Percentiles rank a stretch among this genome's conserved stretches.
Conservation (phyloP, 495 filamentous ascomycete genomes). For the Amorphotheca resinae region DNA sequence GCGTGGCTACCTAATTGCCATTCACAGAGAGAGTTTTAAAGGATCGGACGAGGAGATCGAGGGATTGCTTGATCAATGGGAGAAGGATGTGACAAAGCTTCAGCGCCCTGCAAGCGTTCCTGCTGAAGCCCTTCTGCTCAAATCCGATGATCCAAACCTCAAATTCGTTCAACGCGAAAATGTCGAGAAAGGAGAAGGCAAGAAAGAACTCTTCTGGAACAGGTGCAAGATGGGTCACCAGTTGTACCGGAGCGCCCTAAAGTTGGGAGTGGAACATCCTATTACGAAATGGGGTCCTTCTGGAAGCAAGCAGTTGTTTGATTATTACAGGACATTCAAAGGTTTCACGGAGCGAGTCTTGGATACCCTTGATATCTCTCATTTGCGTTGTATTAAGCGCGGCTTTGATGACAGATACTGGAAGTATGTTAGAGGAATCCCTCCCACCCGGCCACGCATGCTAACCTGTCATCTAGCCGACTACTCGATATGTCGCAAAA, state of each 20-base stretch:
- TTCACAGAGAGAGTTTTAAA: neutral
- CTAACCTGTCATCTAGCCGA: slow-evolving; percentile 25
- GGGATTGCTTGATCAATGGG: slow-evolving; percentile 22
- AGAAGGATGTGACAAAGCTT: slow-evolving; percentile 29
- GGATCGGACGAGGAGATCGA: neutral
- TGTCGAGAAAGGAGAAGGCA: slow-evolving; percentile 5
- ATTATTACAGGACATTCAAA: slow-evolving; percentile 25
- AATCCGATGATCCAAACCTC: slow-evolving; percentile 28
- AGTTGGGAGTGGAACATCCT: slow-evolving; percentile 39
- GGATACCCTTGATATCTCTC: slow-evolving; percentile 57
- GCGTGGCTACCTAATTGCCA: slow-evolving; percentile 58
- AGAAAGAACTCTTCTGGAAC: slow-evolving; percentile 38
- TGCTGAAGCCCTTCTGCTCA: slow-evolving; percentile 47
- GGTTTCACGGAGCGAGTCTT: slow-evolving; percentile 40
- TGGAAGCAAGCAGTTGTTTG: slow-evolving; percentile 37
- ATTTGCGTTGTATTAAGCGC: slow-evolving; percentile 30
- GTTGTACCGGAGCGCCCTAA: slow-evolving; percentile 30
- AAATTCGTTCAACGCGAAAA: slow-evolving; percentile 19
- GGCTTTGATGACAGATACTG: slow-evolving; percentile 53
- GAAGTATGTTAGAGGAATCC: slow-evolving; percentile 31
- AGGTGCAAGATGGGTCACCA: slow-evolving; percentile 44
- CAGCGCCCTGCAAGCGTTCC: slow-evolving; percentile 49
- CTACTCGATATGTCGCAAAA: slow-evolving; percentile 67
- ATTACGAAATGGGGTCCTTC: slow-evolving; percentile 45
- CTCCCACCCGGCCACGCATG: neutral